These are phyloP conservation scores for Marchantia paleacea DNA, from an alignment of 225 moss, liverwort and hornwort species.

Conservation along the genomic window DNA sequence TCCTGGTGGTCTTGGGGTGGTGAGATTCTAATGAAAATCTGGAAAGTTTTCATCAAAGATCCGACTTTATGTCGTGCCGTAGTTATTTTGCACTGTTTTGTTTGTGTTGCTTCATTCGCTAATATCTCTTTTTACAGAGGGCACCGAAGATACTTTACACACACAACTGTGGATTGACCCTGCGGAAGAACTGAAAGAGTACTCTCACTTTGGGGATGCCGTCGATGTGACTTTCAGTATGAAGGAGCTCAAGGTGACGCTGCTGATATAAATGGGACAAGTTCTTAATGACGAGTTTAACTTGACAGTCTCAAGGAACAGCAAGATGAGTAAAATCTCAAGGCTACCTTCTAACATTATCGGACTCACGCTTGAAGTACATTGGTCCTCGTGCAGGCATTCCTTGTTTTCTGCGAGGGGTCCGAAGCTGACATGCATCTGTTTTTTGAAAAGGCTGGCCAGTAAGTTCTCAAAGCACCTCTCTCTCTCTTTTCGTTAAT, in stretches of 20 bases:
- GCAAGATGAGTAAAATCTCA: background rate
- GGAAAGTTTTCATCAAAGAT: background rate
- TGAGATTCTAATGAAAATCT: background rate
- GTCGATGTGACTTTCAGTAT: constrained; percentile 92
- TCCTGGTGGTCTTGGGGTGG: background rate
- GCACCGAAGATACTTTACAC: constrained; percentile 82
- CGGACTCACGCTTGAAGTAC: background rate
- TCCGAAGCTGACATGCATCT: constrained; percentile 94
- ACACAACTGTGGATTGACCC: constrained; percentile 99
- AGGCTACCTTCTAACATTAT: background rate
- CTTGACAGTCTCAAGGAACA: background rate
- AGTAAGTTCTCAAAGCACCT: constrained; percentile 68
- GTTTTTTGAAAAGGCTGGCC: constrained; percentile 91
- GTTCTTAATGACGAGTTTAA: background rate
- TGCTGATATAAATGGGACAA: background rate
- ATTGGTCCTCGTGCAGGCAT: constrained; percentile 60
- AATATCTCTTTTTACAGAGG: constrained; percentile 38
- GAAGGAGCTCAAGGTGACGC: constrained; percentile 79
- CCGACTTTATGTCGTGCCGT: background rate
- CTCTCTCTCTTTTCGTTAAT: background rate
- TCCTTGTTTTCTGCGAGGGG: constrained; percentile 92
- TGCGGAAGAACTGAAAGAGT: constrained; percentile 81
- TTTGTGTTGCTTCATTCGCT: background rate
- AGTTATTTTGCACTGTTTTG: background rate
- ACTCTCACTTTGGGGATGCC: constrained; percentile 73